Evolutionary conservation across 2,329 filamentous ascomycete genomes (phyloP), one percentile per base, ranked within the genome.

Genomic region (Aureobasidium sp.): DNA sequence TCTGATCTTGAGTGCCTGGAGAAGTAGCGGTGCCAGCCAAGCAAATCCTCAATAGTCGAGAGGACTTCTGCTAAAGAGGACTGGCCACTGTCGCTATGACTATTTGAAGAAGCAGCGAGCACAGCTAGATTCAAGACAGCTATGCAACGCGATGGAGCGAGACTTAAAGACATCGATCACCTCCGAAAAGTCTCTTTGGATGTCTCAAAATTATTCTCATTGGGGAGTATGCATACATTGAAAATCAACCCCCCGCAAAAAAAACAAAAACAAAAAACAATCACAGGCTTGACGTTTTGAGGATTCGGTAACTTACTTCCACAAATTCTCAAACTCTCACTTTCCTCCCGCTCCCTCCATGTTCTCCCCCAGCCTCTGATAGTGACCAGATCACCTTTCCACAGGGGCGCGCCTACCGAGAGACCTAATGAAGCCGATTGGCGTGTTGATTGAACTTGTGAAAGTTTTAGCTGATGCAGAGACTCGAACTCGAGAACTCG

Each of bases 1-100:
- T 67, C 75, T 97, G 76, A 90, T 99, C 57, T 69, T 94, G 69
- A 96, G 91, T 72, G 92, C 92, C 6, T 97, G 94, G 94, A 93
- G 87, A 80, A 87, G 87, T 12, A 94, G 90, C 70, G 93, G 93
- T 34, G 94, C 92, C 32, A 70, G 66, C 15, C 73, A 75, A 66
- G 74, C 73, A 27, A 67, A 70, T n/a, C 55, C 55, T 37, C 55
- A 58, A 39, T 58, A 58, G 55, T 46, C 27, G 20, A 39, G 34
- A 52, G 32, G 32, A 26, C 5, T 13, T 27, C 7, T 9, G 13
- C 29, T 17, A 27, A 9, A n/a, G 1, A 44, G 8, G 46, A 32
- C 15, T 29, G 26, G 46, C 13, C 6, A 48, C 32, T 48, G 26
- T 32, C 46, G 46, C 46, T 48, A 29, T 27, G 8, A 29, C 26